Evolutionary conservation across 108 stramenopile species (phyloP), one percentile per base, ranked within the genome.

Genomic region (Skeletonema tropicum): DNA sequence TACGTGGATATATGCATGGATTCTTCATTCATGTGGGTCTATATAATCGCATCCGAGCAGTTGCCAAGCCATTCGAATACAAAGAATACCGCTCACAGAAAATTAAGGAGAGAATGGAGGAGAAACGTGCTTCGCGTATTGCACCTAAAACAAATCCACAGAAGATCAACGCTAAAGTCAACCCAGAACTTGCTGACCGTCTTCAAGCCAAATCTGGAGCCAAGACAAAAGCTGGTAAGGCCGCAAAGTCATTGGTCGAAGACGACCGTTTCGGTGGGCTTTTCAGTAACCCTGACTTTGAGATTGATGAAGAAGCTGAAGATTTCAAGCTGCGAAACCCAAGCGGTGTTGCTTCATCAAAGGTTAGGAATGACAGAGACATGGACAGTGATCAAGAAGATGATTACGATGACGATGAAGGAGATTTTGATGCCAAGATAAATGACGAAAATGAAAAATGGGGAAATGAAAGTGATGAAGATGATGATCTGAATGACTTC

Each of bases 1-100:
- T 99, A 29, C 84, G 94, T 23, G 97, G 97, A 15, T 98, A 99
- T 83, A 98, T 98, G 98, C 99, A 99, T 76, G 99, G 99, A 39
- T 99, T 96, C 86, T 99, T 99, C 80, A 98, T 99, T 74, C 98
- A 99, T 71, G 90, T 88, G 39, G 87, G 90, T 32, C 89, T 99
- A 2, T 98, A 98, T 88, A 94, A 94, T 60, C 89, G 91, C 42
- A 85, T 97, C 49, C 76, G 90, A 32, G 96, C 98, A 31, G 97
- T 98, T 17, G 93, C 96, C 38, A 94, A 97, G 74, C 99, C 99
- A 49, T 97, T 96, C 65, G 99, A 97, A 69, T 98, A 97, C 81
- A 97, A 97, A 82, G 96, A 97, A 73, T 98, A 97, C 68, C 91
- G 95, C 4, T 93, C 94, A 72, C 85, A 93, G 75, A 96, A 96